Base-by-base conservation (phyloP, 2,329 filamentous ascomycete species). In the Diplodia corticola region DNA sequence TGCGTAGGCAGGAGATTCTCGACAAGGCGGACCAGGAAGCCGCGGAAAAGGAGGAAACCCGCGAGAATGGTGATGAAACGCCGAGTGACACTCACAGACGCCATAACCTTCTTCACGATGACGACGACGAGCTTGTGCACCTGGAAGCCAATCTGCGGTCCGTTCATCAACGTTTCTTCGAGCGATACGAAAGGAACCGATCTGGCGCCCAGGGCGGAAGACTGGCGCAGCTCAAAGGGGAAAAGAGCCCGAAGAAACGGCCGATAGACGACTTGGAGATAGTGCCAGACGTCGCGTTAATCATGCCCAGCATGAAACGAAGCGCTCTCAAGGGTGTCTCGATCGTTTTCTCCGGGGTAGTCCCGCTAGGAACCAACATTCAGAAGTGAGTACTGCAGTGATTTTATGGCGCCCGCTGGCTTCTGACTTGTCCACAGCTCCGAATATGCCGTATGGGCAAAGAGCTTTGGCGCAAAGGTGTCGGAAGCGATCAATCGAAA, bases 1-100 rank as follows among this genome's bases (percentile, higher is more conserved):
- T 96, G n/a, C 92, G 95, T 74, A 90, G 96, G 80, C 95, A 99
- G 77, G 91, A 97, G 73, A 85, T 93, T 75, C 84, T 97, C 24
- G 95, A 99, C 73, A 91, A 92, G 71, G 91, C 93, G 72, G 91
- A 93, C 70, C 88, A 92, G 48, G 84, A 85, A 44, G 85, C 81
- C 64, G 86, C 84, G 5, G 79, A 80, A 2, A 81, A 83, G 17
- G 83, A 83, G 57, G 80, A 82, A 37, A 81, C 82, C 22, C 79
- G 79, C 55, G 79, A 73, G 55, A 63, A 75, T 40, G 71, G 74
- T 68, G 74, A 67, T 68, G 77, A 75, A 61, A 80, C 83, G 65
- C 77, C 78, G 15, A 77, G 80, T 48, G 68, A 74, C 55, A 60
- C 69, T 54, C 74, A 74, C 68, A 83, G 81, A 61, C 83, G 87